phyloP scores from a whole-genome alignment of 2,329 filamentous ascomycete genomes.

The Zymoseptoria brevis region DNA sequence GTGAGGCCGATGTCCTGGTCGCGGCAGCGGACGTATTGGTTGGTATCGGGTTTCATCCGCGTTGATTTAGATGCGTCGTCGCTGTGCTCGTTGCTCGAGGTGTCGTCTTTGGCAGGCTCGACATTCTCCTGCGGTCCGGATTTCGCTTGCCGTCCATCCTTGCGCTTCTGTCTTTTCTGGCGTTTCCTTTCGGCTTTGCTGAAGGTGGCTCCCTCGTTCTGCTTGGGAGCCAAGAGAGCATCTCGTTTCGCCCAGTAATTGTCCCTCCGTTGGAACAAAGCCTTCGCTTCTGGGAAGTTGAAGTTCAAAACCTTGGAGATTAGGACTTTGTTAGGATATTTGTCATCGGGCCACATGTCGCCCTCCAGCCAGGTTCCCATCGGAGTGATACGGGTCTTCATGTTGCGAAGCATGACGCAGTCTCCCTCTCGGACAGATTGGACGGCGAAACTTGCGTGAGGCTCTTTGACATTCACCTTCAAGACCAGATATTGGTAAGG shows the following conservation, averaged over 20 bases:
- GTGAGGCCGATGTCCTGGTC: conserved; percentile 35
- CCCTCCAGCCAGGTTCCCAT: conserved; percentile 56
- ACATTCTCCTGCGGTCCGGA: conserved; percentile 14
- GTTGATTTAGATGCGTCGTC: neutral
- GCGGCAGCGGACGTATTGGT: conserved; percentile 32
- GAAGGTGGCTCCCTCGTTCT: conserved; percentile 10
- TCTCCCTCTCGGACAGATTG: conserved; percentile 49
- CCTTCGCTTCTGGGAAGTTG: conserved; percentile 41
- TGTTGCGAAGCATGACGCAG: conserved; percentile 62
- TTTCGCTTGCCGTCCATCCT: conserved; percentile 32
- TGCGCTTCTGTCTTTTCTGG: conserved; percentile 32
- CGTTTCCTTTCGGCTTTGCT: conserved; percentile 13
- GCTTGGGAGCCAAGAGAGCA: conserved; percentile 2
- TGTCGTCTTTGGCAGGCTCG: neutral
- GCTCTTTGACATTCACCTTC: conserved; percentile 62
- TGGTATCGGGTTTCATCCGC: conserved; percentile 8
- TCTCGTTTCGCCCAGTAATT: conserved; percentile 46
- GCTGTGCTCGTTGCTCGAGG: conserved; percentile 1
- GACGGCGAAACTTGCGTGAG: conserved; percentile 55
- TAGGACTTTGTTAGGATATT: conserved; percentile 46
- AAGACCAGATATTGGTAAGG: conserved; percentile 67
- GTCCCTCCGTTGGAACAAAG: conserved; percentile 55
- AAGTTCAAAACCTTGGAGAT: conserved; percentile 44
- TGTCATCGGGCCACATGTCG: conserved; percentile 55
- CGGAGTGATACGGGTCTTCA: conserved; percentile 56